Base-by-base conservation (phyloP, 768 basidiomycete species). In the Tephrocybe rancida region DNA sequence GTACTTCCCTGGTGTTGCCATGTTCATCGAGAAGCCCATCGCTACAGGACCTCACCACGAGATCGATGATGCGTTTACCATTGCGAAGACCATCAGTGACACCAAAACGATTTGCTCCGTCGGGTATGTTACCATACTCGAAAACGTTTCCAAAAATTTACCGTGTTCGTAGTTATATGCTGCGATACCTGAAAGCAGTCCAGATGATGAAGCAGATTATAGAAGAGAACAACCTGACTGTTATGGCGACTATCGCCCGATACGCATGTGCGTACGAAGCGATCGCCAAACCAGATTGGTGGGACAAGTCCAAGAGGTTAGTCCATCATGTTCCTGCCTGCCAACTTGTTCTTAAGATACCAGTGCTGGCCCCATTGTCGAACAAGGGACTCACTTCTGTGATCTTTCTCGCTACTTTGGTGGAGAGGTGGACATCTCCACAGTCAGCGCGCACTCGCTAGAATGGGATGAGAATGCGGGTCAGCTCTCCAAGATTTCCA, bases 191-290 rank as follows among this genome's bases (percentile, higher is more conserved):
- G 63, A 89, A 88, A 70, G 95, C 90, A 27, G 92, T 96, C 19
- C 94, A 97, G 73, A 88, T 86, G 82, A 97, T 98, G 92, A 95
- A 96, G 74, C 83, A 88, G 56, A 95, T 98, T 69, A 90, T 99
- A 67, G 78, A 91, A 65, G 93, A 96, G 58, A 98, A 98, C 69
- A 83, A 92, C 65, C 80, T 99, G 54, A 89, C 88, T 19, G 95
- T 99, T 47, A 98, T 98, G 95, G 81, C 88, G 42, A 98, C 96
- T 30, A 86, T 95, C 60, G 95, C 95, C 7, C 88, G 96, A 54
- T 99, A 98, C 72, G 93, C 92, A 10, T 88, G 87, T 63, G 92
- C 91, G 35, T 95, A 93, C 62, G 82, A 90, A 67, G 71, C 82
- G 21, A 91, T 90, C 53, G 80, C 82, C 10, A 92, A 93, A 70